Conservation (phyloP, 2,329 filamentous ascomycete genomes). For the Beauveria brongniartii region DNA sequence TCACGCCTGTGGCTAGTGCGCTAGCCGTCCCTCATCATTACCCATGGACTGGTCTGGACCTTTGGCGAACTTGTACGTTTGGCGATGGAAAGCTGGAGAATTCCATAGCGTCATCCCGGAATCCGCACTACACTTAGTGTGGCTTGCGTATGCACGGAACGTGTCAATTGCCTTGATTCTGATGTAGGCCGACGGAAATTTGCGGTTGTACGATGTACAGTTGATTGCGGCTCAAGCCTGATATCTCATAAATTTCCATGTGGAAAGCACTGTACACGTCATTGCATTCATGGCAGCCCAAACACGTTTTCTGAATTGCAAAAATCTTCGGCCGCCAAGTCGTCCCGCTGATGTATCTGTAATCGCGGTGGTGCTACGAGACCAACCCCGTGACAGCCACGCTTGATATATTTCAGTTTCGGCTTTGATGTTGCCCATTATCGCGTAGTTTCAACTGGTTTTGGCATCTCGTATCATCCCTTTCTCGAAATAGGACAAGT, state of each 20-base stretch:
- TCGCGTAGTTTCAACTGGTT: no score
- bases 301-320: no score
- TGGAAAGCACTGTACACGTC: not conserved
- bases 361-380: not conserved
- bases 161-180: not conserved
- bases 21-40: not conserved
- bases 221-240: not conserved
- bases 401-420: not conserved
- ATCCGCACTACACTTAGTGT: not conserved
- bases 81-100: not conserved
- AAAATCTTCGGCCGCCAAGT: no score
- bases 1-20: slow-evolving; percentile 2
- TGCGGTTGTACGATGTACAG: not conserved
- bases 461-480: no score
- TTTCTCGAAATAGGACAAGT: no score
- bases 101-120: not conserved
- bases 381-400: not conserved
- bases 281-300: not conserved
- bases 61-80: not conserved
- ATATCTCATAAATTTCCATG: not conserved
- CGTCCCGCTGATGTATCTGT: no score
- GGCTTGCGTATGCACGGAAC: not conserved
- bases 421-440: no score
- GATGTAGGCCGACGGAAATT: not conserved
- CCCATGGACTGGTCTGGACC: slow-evolving; percentile 1